Base-by-base conservation (phyloP, 805 yeast genomes). In the Nakazawaea pomicola region DNA sequence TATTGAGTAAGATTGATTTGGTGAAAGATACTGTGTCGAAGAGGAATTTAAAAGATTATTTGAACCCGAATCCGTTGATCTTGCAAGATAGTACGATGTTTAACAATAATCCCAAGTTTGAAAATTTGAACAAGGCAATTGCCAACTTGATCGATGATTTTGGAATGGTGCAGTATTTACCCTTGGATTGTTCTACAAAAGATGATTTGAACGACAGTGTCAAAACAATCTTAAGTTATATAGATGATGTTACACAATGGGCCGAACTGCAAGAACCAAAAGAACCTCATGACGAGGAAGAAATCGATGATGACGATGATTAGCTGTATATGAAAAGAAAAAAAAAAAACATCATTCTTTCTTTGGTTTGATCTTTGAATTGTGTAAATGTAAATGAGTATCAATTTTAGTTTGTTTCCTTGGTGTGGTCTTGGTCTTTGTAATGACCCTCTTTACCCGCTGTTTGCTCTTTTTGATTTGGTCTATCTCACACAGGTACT, bases 201-300 rank as follows among this genome's bases (percentile, higher is more conserved):
- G 78, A 87, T 8, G 83, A 80, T 34, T 74, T 77, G 45, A 79
- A 88, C 36, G 87, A 80, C 32, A 76, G 88, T 36, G 82, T 93
- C 17, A 77, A 82, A 10, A 81, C 89, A 0, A 91, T 93, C 41
- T 68, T 93, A 49, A 83, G 95, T 55, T 89, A 89, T 58, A 85
- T 93, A 17, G 99, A 93, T 56, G 99, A 93, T 58, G 83, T 91
- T 21, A 93, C 99, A 0, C 99, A 93, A 58, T 93, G 99, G 99
- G 80, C 87, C 17, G 99, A 93, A 58, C 67, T 78, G 3, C 98
- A 93, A 61, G 99, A 93, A 60, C 98, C 97, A 25, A 91, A 91
- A 58, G 97, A 91, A 58, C 98, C 98, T 12, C 14, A 76, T 21
- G 97, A 88, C 50, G 86, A 80, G 46, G 51, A 73, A 12, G 83